Base-by-base conservation (phyloP, 768 basidiomycete genomes). In the Ephemerocybe angulata region DNA sequence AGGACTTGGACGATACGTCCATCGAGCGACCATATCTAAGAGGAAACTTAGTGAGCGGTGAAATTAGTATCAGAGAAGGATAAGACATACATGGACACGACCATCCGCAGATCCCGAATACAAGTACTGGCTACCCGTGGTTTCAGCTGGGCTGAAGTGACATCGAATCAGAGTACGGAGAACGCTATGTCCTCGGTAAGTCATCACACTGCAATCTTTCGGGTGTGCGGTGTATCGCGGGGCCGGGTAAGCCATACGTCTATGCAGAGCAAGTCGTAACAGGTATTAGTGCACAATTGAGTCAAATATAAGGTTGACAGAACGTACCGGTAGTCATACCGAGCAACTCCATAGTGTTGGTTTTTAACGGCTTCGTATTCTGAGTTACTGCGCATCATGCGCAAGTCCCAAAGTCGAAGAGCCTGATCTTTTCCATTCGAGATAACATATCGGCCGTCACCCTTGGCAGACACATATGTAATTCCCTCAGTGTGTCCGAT, bases 381-480 rank as follows among this genome's bases (percentile, higher is more conserved):
- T 17, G 75, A 67, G 62, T 80, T 87, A 57, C 77, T 85, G 38
- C 86, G 78, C 96, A 98, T 98, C 71, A 88, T 93, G 47, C 96
- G 85, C 42, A 98, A 74, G 70, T 98, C 96, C 90, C 96, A 98
- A 22, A 98, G 71, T 6, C 93, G 85, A 48, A 93, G 75, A 1
- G 90, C 83, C 63, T 98, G 95, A 66, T 98, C 96, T 70, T 98
- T 98, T 33, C 93, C 93, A 63, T 98, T 98, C 17, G 92, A 94
- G 42, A 98, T 86, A 43, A 96, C 76, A 66, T 98, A 98, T 56
- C 96, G 86, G 8, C 96, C 96, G 64, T 98, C 96, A 4, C 96
- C 96, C 63, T 97, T 98, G 1, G 96, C 88, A 30, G 93, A 88
- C 13, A 97, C 93, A 60, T 92, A 91, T 4, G 96, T 94, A 54